Evolutionary conservation across 106 monocot species (phyloP).

Genomic region (Dendrobium nobile): DNA sequence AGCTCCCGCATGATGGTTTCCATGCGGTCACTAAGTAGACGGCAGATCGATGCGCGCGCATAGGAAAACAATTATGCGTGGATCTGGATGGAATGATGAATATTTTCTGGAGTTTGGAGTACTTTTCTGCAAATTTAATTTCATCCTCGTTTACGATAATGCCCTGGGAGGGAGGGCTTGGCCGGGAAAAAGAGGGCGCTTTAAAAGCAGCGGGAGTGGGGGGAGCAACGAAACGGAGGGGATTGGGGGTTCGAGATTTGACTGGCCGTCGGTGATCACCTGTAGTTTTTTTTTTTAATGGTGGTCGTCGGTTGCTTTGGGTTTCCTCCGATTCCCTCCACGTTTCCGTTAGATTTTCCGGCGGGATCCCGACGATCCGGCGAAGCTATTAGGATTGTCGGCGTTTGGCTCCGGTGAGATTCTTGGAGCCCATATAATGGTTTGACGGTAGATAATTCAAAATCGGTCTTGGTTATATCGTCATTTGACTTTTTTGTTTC

Average conservation of each 20-base stretch:
- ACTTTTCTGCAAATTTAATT: constrained; percentile 1
- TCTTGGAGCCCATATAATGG: neutral
- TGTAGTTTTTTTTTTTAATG: neutral
- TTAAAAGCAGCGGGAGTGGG: constrained; percentile 1
- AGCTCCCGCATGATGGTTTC: neutral
- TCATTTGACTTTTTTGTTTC: neutral
- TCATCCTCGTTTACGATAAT: constrained; percentile 4
- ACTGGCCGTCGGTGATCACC: neutral
- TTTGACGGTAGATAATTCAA: neutral
- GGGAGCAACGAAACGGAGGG: constrained; percentile 8
- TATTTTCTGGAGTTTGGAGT: neutral
- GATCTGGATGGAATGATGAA: constrained; percentile 1
- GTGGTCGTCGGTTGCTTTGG: neutral
- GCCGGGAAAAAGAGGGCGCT: constrained; percentile 3
- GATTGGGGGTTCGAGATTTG: neutral
- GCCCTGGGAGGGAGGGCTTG: neutral
- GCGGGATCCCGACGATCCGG: neutral
- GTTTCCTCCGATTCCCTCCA: neutral
- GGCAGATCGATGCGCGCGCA: neutral
- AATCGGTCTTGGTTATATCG: neutral
- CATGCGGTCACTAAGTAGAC: neutral
- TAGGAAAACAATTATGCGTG: neutral
- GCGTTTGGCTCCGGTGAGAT: constrained; percentile 3
- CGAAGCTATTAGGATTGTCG: neutral
- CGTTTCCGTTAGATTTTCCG: neutral